Conservation (phyloP, 768 basidiomycete genomes). For the Rhodotorula kratochvilovae region DNA sequence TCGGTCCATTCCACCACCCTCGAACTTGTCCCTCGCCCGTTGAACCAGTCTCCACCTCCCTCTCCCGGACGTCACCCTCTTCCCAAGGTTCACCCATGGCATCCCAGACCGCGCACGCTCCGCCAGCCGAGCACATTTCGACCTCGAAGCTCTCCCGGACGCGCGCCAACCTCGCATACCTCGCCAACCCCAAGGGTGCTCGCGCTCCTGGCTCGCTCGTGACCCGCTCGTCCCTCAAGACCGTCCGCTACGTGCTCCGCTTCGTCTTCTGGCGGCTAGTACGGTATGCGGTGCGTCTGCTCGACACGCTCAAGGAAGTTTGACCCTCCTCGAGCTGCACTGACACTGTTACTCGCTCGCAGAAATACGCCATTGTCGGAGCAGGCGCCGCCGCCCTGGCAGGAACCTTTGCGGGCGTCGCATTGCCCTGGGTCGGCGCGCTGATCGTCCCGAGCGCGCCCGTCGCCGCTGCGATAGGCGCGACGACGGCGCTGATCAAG, state of each 20-base stretch:
- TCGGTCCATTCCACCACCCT: too few relatives aligned
- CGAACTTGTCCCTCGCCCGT: too few relatives aligned
- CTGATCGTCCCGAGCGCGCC: slow-evolving; percentile 22
- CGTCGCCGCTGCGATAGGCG: slow-evolving; percentile 24
- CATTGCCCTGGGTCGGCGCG: slow-evolving; percentile 29
- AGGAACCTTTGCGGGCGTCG: slow-evolving; percentile 20
- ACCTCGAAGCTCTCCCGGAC: background rate
- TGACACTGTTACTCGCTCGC: background rate
- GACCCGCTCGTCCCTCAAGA: slow-evolving; percentile 16
- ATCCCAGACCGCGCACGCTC: background rate
- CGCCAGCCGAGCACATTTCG: background rate
- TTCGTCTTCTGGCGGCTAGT: slow-evolving; percentile 35
- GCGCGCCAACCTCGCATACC: slow-evolving; percentile 15
- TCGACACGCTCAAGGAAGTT: too few relatives aligned
- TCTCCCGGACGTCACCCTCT: background rate
- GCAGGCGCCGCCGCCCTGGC: slow-evolving; percentile 23
- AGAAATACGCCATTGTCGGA: slow-evolving; percentile 33
- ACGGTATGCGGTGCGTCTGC: slow-evolving; percentile 23
- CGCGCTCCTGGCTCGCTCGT: slow-evolving; percentile 21
- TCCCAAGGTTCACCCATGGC: background rate
- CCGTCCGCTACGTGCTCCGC: slow-evolving; percentile 18
- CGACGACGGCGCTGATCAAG: slow-evolving; percentile 27
- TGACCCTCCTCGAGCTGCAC: too few relatives aligned
- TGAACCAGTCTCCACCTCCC: too few relatives aligned
- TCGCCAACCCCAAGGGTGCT: slow-evolving; percentile 3